Base-by-base conservation (phyloP, 164 flowering plant species). In the Berberis thunbergii region DNA sequence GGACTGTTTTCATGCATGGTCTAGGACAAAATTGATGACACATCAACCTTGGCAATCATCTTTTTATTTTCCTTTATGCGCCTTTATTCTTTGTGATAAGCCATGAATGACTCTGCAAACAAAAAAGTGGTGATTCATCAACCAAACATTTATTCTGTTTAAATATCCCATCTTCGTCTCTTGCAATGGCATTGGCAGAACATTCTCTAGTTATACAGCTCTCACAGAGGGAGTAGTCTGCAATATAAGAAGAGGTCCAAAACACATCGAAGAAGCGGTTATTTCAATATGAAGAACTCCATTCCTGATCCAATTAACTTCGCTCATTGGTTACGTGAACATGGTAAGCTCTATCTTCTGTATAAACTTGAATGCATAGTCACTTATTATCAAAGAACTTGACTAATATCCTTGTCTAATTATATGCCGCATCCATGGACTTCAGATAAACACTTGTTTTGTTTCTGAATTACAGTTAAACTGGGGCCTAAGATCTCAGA, bases 21-120 rank as follows among this genome's bases (percentile, higher is more conserved):
- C 26, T 26, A 26, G 26, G 26, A 26, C 26, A 26, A 26, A 26
- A 26, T 26, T 26, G 26, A 26, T 26, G 26, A 26, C 26, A 26
- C 26, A 26, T 26, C 26, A 26, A 26, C 26, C 26, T 26, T 26
- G 26, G 26, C 26, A 26, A 26, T 26, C 26, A 26, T 26, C 26
- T 26, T 26, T 26, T 26, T 26, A 26, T 26, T 26, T 26, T 26
- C 26, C 26, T 26, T 26, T 26, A 26, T 26, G 26, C 26, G 26
- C 26, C 26, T 49, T 49, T 6, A 11, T 49, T 46, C 43, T 10
- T 48, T 5, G 8, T 61, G 64, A 39, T 61, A 54, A 61, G 42
- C 4, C 39, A 39, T 61, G 42, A 40, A 61, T 61, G 64, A 61
- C 64, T n/a, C n/a, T 48, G 64, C 64, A 61, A n/a, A 61, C 53